These are phyloP conservation scores for Penstemon davidsonii DNA, from an alignment of 257 asterid genomes.

Conservation along the genomic window DNA sequence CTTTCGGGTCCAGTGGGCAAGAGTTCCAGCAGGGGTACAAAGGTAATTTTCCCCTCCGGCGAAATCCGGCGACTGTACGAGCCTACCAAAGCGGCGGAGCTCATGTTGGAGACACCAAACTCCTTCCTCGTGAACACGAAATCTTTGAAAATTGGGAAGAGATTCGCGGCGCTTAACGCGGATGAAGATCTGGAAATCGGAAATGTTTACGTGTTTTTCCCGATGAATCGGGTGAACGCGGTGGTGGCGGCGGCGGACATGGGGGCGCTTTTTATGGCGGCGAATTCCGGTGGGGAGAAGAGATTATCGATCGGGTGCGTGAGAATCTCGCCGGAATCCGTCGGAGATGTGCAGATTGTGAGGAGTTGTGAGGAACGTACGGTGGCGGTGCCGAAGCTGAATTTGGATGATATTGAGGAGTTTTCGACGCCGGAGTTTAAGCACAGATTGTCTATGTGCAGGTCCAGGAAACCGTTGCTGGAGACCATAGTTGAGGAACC, in stretches of 20 bases:
- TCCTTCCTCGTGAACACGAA: constrained; percentile 39
- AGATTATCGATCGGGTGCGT: constrained; percentile 32
- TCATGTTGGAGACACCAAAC: constrained; percentile 52
- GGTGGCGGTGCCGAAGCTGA: constrained; percentile 31
- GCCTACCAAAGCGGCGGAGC: constrained; percentile 62
- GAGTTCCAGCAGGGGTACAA: constrained; percentile 38
- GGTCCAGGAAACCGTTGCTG: constrained; percentile 59
- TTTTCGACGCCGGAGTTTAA: constrained; percentile 34
- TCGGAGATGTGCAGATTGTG: background rate
- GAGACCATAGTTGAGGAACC: constrained; percentile 41
- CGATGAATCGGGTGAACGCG: constrained; percentile 53
- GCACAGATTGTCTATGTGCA: constrained; percentile 38
- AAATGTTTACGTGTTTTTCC: constrained; percentile 46
- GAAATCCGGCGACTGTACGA: constrained; percentile 40
- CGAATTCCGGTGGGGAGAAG: constrained; percentile 40
- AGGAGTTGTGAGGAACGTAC: background rate
- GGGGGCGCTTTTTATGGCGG: constrained; percentile 41
- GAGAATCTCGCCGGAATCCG: constrained; percentile 42
- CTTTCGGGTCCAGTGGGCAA: constrained; percentile 39
- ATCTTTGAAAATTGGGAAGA: constrained; percentile 38
- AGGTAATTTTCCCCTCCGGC: constrained; percentile 57
- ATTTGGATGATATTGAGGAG: constrained; percentile 42
- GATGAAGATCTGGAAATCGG: constrained; percentile 58
- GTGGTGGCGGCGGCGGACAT: constrained; percentile 46
- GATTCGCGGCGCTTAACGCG: constrained; percentile 46